Base-by-base conservation (phyloP, 345 rosid species). In the Populus euphratica region DNA sequence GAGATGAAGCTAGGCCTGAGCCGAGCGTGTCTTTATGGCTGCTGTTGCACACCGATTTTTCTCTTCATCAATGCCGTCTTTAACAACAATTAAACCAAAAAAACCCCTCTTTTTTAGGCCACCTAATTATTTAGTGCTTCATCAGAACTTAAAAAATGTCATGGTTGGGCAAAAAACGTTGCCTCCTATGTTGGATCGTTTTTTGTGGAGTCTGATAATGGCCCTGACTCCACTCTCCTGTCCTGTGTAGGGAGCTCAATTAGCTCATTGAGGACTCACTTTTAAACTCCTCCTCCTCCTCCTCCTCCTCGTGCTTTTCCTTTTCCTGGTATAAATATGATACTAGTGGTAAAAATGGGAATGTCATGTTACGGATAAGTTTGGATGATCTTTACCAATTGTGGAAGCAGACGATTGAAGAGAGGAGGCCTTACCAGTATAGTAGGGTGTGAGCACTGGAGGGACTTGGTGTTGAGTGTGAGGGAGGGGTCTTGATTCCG, bases 371-470 rank as follows among this genome's bases (percentile, higher is more conserved):
- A 65, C 85, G 89, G 78, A 87, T 86, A 0, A 74, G 85, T 3
- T 17, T 91, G 69, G 91, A 87, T 11, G 95, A 92, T 59, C 87
- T 96, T 2, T 93, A 91, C 76, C 56, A 43, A 70, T 75, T 90
- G 68, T 96, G 99, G 99, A 82, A 77, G 76, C 89, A 92, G 82
- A 92, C 95, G 85, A 89, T 93, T 47, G 93, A 96, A 74, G 87
- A 90, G 68, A 93, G 98, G 73, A 86, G 90, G 77, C 98, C 97
- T 44, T 90, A 92, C 69, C 99, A 92, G 88, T 96, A 93, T 92
- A 0, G 97, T 92, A 2, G 99, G 99, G 81, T 93, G 98, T 68
- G 92, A 96, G 81, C 97, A 96, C 69, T 93, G 98, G 98, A 85
- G 96, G 86, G 94, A 93, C 68, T 66, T 96, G 80, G 96, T 96